Evolutionary conservation across 208 protist species (phyloP), one percentile per base, ranked within the genome.

Genomic region (Herpetomonas muscarum): DNA sequence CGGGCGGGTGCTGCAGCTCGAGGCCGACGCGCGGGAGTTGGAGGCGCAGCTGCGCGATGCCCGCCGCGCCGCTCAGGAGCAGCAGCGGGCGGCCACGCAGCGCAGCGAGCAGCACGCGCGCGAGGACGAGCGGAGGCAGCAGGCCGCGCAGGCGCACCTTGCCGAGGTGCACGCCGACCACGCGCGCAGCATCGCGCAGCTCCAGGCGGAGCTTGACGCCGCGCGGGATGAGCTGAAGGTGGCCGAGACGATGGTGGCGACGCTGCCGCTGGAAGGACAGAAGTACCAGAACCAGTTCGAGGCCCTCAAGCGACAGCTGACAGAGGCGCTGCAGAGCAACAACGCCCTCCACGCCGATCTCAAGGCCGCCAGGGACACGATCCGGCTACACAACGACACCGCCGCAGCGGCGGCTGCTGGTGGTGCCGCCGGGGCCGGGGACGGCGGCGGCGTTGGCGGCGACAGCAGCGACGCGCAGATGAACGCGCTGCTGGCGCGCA

Each of bases 241-340:
- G 17, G 66, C 64, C 12, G 70, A 81, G 56, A 73, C 81, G 31
- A 56, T 81, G 25, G 81, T 76, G n/a, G 76, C 81, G 17, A 74
- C 76, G 22, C 53, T 76, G 19, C 73, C 68, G 6, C 65, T 71
- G 31, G 68, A 74, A 57, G 67, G 45, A 12, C 63, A 81, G 36
- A 61, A 56, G 37, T 70, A 68, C 36, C 58, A 84, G 52, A 60
- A 61, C 29, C 69, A 84, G 45, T 56, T 84, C 17, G 64, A 70
- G 39, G 59, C 70, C 9, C 53, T 81, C 44, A 69, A 73, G 12
- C 64, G 74, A 47, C 73, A 79, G 46, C 57, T 81, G 22, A 58
- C 66, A 15, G 64, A 81, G 45, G 68, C 81, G 19, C 54, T 76
- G 37, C 52, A 53, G 41, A 48, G 41, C 28, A 74, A 74, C 21